These are phyloP conservation scores for Blumeria hordei DNA, from an alignment of 2,329 filamentous ascomycete genomes.

Conservation along the genomic window DNA sequence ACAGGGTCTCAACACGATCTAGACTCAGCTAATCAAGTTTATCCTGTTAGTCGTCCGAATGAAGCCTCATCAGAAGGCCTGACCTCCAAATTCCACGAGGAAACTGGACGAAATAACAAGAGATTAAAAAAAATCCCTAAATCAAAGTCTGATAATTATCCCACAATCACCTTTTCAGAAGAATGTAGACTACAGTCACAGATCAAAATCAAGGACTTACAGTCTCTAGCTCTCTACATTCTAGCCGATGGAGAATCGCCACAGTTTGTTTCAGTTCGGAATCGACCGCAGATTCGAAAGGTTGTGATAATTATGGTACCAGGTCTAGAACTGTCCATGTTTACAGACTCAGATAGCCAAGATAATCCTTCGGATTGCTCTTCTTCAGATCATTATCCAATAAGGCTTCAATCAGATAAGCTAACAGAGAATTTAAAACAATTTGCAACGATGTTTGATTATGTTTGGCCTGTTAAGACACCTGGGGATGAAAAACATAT, in stretches of 20 bases:
- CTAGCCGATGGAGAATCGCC: slow-evolving; percentile 40
- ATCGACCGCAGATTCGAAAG: slow-evolving; percentile 44
- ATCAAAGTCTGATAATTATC: slow-evolving; percentile 30
- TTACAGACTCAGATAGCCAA: slow-evolving; percentile 17
- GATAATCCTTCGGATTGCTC: slow-evolving; percentile 11
- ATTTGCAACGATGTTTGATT: slow-evolving; percentile 60
- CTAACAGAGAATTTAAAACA: slow-evolving; percentile 33
- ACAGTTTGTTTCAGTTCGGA: slow-evolving; percentile 37
- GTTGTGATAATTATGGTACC: slow-evolving; percentile 82
- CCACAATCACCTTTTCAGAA: slow-evolving; percentile 30
- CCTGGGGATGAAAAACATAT: slow-evolving; percentile 64
- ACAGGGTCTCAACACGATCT: too few species aligned
- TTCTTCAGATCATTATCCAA: slow-evolving; percentile 34
- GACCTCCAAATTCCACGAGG: too few species aligned
- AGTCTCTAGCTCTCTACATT: slow-evolving; percentile 39
- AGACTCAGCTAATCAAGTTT: too few species aligned
- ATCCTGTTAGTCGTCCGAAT: too few species aligned
- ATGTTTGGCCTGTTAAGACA: slow-evolving; percentile 73
- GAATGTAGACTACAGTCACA: slow-evolving; percentile 30
- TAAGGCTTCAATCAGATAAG: slow-evolving; percentile 23
- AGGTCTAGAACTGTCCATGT: slow-evolving; percentile 76
- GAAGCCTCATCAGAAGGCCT: too few species aligned
- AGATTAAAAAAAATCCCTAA: slow-evolving; percentile 37
- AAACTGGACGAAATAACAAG: slow-evolving; percentile 21
- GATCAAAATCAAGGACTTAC: slow-evolving; percentile 36